Evolutionary conservation across 2,329 filamentous ascomycete genomes (phyloP), one percentile per base, ranked within the genome.

Genomic region (Aspergillus uvarum): DNA sequence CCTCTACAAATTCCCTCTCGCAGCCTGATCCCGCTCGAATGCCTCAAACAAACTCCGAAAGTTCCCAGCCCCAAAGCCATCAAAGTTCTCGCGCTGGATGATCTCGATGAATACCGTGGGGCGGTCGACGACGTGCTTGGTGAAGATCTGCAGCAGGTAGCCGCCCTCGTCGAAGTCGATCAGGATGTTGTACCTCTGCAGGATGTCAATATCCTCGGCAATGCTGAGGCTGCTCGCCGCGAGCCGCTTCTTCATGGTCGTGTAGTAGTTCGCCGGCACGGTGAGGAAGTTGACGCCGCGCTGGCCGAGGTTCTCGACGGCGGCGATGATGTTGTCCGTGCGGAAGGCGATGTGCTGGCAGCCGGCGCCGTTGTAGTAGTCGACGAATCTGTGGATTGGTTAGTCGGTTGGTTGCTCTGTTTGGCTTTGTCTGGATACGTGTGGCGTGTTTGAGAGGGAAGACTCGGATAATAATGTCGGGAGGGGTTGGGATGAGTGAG

Each of bases 91-190:
- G 53, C 92, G 82, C 81, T 96, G 91, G 68, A 96, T 96, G 68
- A 96, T 92, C 83, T 96, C 92, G 62, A 96, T 85, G 73, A 96
- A 96, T 42, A 96, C 92, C 4, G 92, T 96, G 31, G 93, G 93
- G 19, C 92, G 86, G 77, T 96, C 92, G 83, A 95, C 89, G 66
- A 96, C 77, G 63, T 92, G 92, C 83, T 91, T 91, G 42, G 88
- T 88, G 76, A 91, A 91, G 44, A 91, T 81, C 73, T 87, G 85
- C 63, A 87, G 67, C 65, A 96, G 76, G 74, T 96, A 96, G 0
- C 92, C 92, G 19, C 85, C 86, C 81, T 96, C 91, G 68, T 96
- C 92, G 68, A 96, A 96, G 77, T 96, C 92, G 66, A 96, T 92
- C 64, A 96, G 79, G 68, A 96, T 94, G 74, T 92, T 90, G 63